Percentiles rank a stretch among this genome's conserved stretches.
phyloP scores from a whole-genome alignment of 1,139 yeast species.

The Nadsonia commutata region DNA sequence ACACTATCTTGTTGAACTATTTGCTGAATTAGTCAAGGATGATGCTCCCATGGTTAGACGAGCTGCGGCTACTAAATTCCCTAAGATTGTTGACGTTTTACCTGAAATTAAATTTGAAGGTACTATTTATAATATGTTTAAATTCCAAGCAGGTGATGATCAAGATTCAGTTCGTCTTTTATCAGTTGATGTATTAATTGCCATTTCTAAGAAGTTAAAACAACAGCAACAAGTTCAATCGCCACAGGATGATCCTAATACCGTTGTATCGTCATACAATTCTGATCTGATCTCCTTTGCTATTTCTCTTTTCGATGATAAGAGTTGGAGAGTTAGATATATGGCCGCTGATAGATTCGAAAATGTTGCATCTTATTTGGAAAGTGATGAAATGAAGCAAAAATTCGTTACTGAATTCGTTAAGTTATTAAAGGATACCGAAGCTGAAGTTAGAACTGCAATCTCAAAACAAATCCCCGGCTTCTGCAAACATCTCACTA shows the following conservation, averaged over 20 bases:
- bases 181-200: slow-evolving; percentile 71
- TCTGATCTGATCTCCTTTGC: slow-evolving; percentile 25
- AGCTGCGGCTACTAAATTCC: slow-evolving; percentile 78
- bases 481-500: slow-evolving; percentile 33
- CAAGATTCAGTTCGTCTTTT: slow-evolving; percentile 93
- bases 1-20: slow-evolving; percentile 39
- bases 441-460: slow-evolving; percentile 93
- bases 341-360: slow-evolving; percentile 92
- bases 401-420: slow-evolving; percentile 59
- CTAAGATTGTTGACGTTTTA: slow-evolving; percentile 50
- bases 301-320: slow-evolving; percentile 63
- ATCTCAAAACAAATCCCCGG: slow-evolving; percentile 85
- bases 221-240: slow-evolving; percentile 10
- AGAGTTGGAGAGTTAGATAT: slow-evolving; percentile 96
- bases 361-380: slow-evolving; percentile 53
- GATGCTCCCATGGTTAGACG: slow-evolving; percentile 98
- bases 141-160: slow-evolving; percentile 62
- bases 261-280: slow-evolving; percentile 16
- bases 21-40: slow-evolving; percentile 61
- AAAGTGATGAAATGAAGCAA: slow-evolving; percentile 35
- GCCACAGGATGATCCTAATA: background rate
- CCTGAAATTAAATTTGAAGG: slow-evolving; percentile 25
- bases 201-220: slow-evolving; percentile 25
- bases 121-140: slow-evolving; percentile 63
- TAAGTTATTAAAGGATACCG: slow-evolving; percentile 73